A percentile compares a stretch with the other conserved stretches of the same genome.
These are phyloP conservation scores for Bodo saltans DNA, from an alignment of 78 protist genomes.

Conservation along the genomic window DNA sequence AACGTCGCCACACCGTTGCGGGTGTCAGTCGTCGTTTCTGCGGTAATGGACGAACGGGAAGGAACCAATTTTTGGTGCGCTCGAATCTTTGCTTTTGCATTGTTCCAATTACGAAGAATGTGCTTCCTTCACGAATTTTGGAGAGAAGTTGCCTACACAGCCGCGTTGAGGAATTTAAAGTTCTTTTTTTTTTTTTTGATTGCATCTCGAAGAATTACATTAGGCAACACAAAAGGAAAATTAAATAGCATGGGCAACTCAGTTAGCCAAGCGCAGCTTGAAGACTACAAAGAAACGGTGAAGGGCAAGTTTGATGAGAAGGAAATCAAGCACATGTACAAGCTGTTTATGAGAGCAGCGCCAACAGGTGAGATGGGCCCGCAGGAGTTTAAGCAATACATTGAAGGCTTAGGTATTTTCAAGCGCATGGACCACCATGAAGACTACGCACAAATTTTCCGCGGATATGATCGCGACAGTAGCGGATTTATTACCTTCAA, in stretches of 20 bases:
- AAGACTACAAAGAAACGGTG: conserved; percentile 1
- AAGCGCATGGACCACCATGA: conserved; percentile 12
- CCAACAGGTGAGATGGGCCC: conserved; percentile 1
- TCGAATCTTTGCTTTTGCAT: too few species aligned
- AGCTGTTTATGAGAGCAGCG: conserved; percentile 19
- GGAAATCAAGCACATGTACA: conserved; percentile 27
- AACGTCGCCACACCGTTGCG: too few species aligned
- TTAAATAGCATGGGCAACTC: conserved; percentile 25
- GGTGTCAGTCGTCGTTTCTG: too few species aligned
- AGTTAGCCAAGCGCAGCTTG: neutral
- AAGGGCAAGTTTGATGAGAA: conserved; percentile 29
- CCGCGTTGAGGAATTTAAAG: too few species aligned
- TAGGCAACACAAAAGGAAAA: too few species aligned
- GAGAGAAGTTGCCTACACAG: too few species aligned
- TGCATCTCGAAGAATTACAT: too few species aligned
- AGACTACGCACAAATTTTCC: conserved; percentile 18
- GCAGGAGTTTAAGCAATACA: conserved; percentile 22
- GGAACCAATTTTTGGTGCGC: too few species aligned
- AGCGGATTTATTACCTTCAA: conserved; percentile 1
- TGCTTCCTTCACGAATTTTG: too few species aligned
- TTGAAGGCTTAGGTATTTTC: conserved; percentile 7
- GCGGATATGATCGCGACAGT: conserved; percentile 23
- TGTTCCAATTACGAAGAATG: too few species aligned
- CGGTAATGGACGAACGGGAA: too few species aligned
- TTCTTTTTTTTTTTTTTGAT: too few species aligned